Evolutionary conservation across 305 asterid genomes (phyloP).

Genomic region (Fraxinus xanthoxyloides): DNA sequence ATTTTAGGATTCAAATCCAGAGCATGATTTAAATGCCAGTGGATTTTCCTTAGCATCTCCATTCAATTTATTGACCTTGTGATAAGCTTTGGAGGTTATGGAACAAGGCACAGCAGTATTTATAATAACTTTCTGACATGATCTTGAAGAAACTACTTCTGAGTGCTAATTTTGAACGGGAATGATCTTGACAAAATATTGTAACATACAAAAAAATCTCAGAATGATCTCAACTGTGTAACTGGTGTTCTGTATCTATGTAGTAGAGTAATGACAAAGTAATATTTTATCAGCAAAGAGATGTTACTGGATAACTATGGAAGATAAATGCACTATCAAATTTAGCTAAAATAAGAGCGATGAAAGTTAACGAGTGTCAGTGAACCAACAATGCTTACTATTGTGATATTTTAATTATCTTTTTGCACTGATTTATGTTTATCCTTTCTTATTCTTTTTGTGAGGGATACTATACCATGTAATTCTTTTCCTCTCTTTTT

Average conservation of each 20-base stretch:
- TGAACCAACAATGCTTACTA: neutral
- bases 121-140: neutral
- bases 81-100: neutral
- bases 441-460: conserved; percentile 2
- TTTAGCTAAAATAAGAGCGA: conserved; percentile 6
- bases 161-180: neutral
- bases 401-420: neutral
- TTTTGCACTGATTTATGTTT: neutral
- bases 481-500: neutral
- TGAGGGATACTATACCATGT: conserved; percentile 4
- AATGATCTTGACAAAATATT: neutral
- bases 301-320: neutral
- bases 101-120: neutral
- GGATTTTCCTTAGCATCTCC: neutral
- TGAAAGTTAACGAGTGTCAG: neutral
- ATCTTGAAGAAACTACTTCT: neutral
- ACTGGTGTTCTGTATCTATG: neutral
- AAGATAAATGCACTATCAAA: neutral
- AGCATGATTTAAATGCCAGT: neutral
- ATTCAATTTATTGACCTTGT: conserved; percentile 11
- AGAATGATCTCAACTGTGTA: conserved; percentile 1
- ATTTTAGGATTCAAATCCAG: neutral
- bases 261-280: conserved; percentile 11
- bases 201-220: neutral
- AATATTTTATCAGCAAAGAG: neutral